Percentiles rank a stretch among this genome's conserved stretches.
phyloP scores from a whole-genome alignment of 164 flowering plant species.

The Aristolochia fimbriata region DNA sequence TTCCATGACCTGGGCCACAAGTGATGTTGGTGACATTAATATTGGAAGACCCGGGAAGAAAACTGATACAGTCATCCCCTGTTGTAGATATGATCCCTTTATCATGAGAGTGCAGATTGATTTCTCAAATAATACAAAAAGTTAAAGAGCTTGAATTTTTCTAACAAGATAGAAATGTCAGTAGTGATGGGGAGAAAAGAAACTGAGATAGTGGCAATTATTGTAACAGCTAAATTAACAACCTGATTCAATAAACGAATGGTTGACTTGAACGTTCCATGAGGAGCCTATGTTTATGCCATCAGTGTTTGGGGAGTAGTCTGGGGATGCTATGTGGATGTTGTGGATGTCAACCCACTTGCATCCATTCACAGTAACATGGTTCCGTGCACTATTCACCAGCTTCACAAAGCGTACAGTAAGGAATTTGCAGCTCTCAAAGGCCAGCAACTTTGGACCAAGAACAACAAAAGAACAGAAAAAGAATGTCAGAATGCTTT shows the following conservation, averaged over 20 bases:
- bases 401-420: background rate
- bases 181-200: background rate
- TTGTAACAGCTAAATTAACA: background rate
- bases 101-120: background rate
- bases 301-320: background rate
- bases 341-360: background rate
- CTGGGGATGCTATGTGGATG: background rate
- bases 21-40: background rate
- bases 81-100: background rate
- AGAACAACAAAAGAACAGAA: background rate
- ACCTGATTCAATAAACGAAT: background rate
- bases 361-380: background rate
- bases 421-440: background rate
- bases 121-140: background rate
- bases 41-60: background rate
- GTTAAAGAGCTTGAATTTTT: background rate
- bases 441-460: background rate
- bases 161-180: background rate
- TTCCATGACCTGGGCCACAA: constrained; percentile 1
- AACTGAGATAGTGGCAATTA: background rate
- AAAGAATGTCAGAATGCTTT: no score
- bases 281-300: constrained; percentile 4
- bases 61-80: constrained; percentile 2
- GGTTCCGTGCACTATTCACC: background rate
- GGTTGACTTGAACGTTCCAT: background rate